These are phyloP conservation scores for Vinca minor DNA, from an alignment of 257 asterid genomes.

Conservation along the genomic window DNA sequence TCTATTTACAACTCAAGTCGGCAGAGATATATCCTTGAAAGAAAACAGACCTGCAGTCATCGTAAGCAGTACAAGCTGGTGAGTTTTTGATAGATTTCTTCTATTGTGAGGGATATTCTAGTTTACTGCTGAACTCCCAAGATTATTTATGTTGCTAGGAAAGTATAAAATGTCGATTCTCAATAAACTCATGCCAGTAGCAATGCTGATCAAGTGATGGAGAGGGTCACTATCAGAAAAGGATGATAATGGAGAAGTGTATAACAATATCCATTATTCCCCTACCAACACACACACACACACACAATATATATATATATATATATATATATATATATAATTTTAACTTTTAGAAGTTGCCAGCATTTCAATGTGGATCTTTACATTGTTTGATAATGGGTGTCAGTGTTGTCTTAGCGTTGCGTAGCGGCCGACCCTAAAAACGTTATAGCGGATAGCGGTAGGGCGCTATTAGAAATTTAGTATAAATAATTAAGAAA, in stretches of 20 bases:
- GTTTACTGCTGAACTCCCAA: not conserved
- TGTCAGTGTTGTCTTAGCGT: too few species aligned
- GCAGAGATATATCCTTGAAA: conserved; percentile 46
- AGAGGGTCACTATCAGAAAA: conserved; percentile 1
- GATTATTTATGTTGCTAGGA: not conserved
- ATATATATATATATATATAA: too few species aligned
- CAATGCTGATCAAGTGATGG: not conserved
- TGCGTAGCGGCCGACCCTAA: too few species aligned
- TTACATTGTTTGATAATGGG: not conserved
- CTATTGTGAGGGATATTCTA: not conserved
- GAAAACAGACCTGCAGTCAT: conserved; percentile 80
- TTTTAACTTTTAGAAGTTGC: not conserved
- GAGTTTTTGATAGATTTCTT: conserved; percentile 21
- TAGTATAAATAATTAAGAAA: too few species aligned
- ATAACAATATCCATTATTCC: not conserved
- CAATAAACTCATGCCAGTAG: not conserved
- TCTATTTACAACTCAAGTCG: conserved; percentile 59
- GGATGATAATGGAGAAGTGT: not conserved
- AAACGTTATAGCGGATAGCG: too few species aligned
- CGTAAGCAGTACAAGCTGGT: conserved; percentile 99
- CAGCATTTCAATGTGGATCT: not conserved
- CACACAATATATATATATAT: too few species aligned
- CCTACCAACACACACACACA: too few species aligned
- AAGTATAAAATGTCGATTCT: not conserved
- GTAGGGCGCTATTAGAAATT: too few species aligned